Conservation (phyloP, 2,329 filamentous ascomycete species). For the Stylonectria norvegica region DNA sequence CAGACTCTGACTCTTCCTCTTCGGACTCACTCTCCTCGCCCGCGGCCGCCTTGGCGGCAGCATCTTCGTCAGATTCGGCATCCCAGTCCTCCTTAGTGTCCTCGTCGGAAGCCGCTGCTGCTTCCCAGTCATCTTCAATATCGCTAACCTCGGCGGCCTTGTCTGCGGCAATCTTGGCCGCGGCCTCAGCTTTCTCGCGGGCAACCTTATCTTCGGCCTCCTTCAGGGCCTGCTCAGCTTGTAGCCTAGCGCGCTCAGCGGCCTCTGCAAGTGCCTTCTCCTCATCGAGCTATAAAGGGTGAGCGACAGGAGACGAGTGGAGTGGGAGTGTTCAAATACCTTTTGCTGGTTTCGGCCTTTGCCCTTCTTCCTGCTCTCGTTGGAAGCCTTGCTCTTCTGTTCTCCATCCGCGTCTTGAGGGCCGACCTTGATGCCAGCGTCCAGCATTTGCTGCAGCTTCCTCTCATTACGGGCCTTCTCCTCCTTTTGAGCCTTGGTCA, state of each 20-base stretch:
- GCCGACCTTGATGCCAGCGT: constrained; percentile 70
- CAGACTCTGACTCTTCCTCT: constrained; percentile 51
- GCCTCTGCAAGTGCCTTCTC: constrained; percentile 76
- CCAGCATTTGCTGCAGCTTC: constrained; percentile 82
- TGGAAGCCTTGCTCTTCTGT: constrained; percentile 72
- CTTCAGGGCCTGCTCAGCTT: constrained; percentile 65
- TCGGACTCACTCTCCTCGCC: constrained; percentile 30
- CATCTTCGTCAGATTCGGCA: constrained; percentile 73
- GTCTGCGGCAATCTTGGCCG: constrained; percentile 51
- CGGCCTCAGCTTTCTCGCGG: constrained; percentile 53
- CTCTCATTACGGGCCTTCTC: constrained; percentile 75
- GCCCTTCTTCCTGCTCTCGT: constrained; percentile 81
- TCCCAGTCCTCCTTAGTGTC: constrained; percentile 96
- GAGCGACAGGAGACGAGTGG: too few relatives aligned
- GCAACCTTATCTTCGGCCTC: constrained; percentile 60
- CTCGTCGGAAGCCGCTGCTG: constrained; percentile 71
- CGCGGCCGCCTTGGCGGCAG: constrained; percentile 47
- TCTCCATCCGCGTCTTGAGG: constrained; percentile 55
- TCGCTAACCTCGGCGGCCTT: constrained; percentile 57
- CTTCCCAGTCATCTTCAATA: constrained; percentile 83
- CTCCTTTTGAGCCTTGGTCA: constrained; percentile 82
- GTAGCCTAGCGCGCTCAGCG: constrained; percentile 64
- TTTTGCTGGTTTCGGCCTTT: constrained; percentile 57
- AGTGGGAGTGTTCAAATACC: constrained; percentile 34
- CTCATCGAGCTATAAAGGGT: constrained; percentile 59